Base-by-base conservation (phyloP, 345 rosid species). In the Conringia planisiliqua region DNA sequence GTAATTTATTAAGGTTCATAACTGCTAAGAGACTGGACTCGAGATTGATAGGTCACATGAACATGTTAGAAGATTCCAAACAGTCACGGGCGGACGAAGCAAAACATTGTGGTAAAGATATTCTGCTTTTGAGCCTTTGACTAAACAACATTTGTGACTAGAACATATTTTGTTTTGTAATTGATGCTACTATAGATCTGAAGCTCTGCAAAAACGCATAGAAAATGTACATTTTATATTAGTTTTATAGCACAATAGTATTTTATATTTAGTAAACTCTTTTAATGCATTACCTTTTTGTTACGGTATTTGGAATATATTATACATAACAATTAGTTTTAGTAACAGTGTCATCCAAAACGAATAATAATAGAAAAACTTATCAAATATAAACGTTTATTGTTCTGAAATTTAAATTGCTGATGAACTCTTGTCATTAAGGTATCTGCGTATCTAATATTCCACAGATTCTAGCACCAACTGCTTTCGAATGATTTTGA, bases 11-110 rank as follows among this genome's bases (percentile, higher is more conserved):
- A 68, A 36, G 51, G 38, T 55, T 17, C 29, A 20, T n/a, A 47
- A 46, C 16, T 59, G 8, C 59, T 46, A 55, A 55, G 35, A 26
- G 38, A 54, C 20, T 14, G 38, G 60, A 50, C 27, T 46, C 33
- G 12, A 27, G 52, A 62, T 24, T 42, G 33, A 44, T 57, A 32
- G 51, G 62, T 64, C 64, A 64, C 77, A 73, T 73, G 70, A 64
- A 46, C 71, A 73, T 64, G 63, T 40, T 43, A 55, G 38, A 63
- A 54, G 62, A 73, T 73, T 54, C 69, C 22, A 16, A 72, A 50
- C 14, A 50, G 22, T 72, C 69, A 52, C 69, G 69, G 62, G 69
- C 32, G 24, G 32, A 71, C 16, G 20, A 36, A 71, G 36, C 48
- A 71, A 17, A 56, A 69, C 43, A 42, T 11, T 17, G 47, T 24